These are phyloP conservation scores for Cyanodermella asteris DNA, from an alignment of 2,329 filamentous ascomycete species.

Conservation along the genomic window DNA sequence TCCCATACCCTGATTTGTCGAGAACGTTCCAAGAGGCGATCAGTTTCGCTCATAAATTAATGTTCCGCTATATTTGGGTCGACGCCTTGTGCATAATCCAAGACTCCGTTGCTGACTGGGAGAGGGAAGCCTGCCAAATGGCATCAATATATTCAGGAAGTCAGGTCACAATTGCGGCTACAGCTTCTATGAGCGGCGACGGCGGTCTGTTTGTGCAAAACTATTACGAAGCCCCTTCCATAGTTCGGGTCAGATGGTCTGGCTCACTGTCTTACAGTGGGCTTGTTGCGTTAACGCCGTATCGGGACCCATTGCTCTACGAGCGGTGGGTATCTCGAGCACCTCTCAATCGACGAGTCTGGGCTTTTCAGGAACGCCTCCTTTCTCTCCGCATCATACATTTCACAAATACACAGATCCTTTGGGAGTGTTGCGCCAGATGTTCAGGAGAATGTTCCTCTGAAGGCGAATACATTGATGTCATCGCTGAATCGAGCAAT, in stretches of 20 bases:
- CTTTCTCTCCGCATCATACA: constrained; percentile 5
- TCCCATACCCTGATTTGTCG: constrained; percentile 6
- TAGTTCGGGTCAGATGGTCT: too few relatives aligned
- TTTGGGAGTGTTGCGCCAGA: constrained; percentile 5
- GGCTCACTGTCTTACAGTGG: too few relatives aligned
- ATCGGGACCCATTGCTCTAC: too few relatives aligned
- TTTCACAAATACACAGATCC: constrained; percentile 4
- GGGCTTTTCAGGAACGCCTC: constrained; percentile 7
- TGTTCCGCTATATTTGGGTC: constrained; percentile 13
- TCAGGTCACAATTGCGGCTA: constrained; percentile 9
- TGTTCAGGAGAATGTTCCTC: neutral
- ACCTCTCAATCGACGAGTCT: constrained; percentile 3
- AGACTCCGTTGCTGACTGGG: constrained; percentile 10
- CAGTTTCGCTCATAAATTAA: constrained; percentile 8
- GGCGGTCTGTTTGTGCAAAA: constrained; percentile 4
- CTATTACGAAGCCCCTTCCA: too few relatives aligned
- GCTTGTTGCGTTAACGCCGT: too few relatives aligned
- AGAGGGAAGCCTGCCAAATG: constrained; percentile 10
- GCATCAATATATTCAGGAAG: constrained; percentile 10
- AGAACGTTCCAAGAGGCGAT: constrained; percentile 11
- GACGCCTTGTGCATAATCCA: constrained; percentile 15
- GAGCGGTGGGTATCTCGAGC: neutral
- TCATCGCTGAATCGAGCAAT: too few relatives aligned
- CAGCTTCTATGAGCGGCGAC: constrained; percentile 2
- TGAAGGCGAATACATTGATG: too few relatives aligned